These are phyloP conservation scores for Daucus carota DNA, from an alignment of 129 eudicot genomes.

Conservation along the genomic window DNA sequence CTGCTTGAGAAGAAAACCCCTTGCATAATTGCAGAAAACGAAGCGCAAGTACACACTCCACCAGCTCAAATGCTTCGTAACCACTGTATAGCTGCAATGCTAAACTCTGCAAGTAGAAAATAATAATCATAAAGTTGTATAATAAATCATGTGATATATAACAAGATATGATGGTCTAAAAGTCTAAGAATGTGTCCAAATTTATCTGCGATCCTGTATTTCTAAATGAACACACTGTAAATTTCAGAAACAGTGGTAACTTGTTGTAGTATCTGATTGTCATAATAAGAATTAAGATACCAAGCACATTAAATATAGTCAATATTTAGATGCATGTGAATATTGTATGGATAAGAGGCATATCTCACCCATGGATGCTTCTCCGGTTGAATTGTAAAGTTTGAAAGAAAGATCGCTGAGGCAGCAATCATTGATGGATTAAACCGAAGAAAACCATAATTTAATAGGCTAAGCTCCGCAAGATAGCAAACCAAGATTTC, in stretches of 20 bases:
- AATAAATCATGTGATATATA: background rate
- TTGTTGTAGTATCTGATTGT: background rate
- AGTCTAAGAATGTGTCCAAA: background rate
- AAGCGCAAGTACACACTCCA: slow-evolving; percentile 61
- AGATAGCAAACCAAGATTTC: slow-evolving; percentile 62
- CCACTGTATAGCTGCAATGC: slow-evolving; percentile 54
- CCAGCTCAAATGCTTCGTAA: slow-evolving; percentile 51
- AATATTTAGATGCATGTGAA: background rate
- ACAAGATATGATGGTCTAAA: background rate
- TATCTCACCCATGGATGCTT: slow-evolving; percentile 67
- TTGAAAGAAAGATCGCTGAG: slow-evolving; percentile 62
- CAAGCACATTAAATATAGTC: too few species aligned
- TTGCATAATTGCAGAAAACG: slow-evolving; percentile 49
- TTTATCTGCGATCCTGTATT: background rate
- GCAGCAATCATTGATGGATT: slow-evolving; percentile 79
- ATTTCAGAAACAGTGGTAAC: background rate
- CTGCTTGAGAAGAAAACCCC: slow-evolving; percentile 38
- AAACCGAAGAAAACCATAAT: slow-evolving; percentile 52
- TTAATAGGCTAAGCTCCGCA: slow-evolving; percentile 68
- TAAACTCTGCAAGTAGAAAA: slow-evolving; percentile 33
- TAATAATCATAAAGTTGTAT: background rate
- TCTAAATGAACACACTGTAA: background rate
- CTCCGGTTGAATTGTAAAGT: slow-evolving; percentile 50
- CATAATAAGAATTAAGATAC: background rate
- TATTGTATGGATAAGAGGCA: background rate